Evolutionary conservation across 495 filamentous ascomycete species (phyloP), one percentile per base, ranked within the genome.

Genomic region (Penicillium samsonianum): DNA sequence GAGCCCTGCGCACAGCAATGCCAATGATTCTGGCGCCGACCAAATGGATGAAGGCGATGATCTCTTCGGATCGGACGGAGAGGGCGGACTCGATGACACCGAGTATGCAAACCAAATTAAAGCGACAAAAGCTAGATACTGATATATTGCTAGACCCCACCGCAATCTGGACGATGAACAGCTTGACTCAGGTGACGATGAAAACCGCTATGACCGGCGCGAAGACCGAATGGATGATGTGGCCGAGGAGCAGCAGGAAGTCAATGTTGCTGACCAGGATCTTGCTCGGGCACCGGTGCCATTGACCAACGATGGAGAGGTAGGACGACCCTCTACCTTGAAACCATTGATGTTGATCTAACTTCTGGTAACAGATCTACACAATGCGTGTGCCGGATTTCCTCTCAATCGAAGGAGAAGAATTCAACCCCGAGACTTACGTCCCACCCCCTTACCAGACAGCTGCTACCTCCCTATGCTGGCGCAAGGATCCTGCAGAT

Each of bases 371-470:
- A 1, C 55, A 96, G 91, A 69, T 95, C 23, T 88, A 91, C 70
- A 82, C 90, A 11, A 77, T 97, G 69, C 85, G 85, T 50, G 76
- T 97, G 1, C 92, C 92, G 5, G 80, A 82, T 11, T 96, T 93
- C 72, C 77, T 97, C 52, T 87, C 84, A 45, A 76, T 95, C 46
- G 84, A 90, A 48, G 86, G 90, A 0, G 80, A 83, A 63, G 80
- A 86, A 49, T 97, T 88, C 78, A 84, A 87, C 55, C 79, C 84
- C 19, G 82, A 84, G 58, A 87, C 81, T 16, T 96, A 92, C 73
- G 78, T 85, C 56, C 78, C 85, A 17, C 87, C 87, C 9, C 76
- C 87, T 23, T 89, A 83, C 68, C 78, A 81, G 31, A 84, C 83
- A 19, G 87, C 88, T 11, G 82, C 85, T 14, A 86, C 81, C 17